Base-by-base conservation (phyloP, 2,329 filamentous ascomycete species). In the Xenoacremonium recifei region DNA sequence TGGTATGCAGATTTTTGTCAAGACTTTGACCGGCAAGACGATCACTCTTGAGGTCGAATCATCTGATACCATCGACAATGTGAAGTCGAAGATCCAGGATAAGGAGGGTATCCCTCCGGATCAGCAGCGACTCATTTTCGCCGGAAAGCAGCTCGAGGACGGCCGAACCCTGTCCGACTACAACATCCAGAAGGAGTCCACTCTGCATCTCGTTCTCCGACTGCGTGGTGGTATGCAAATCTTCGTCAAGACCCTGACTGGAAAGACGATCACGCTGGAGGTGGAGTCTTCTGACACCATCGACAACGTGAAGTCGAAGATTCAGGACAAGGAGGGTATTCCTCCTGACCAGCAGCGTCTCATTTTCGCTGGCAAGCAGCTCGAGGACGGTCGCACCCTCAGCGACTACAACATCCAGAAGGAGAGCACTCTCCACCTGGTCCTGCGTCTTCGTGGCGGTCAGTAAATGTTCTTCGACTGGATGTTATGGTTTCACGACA, bases 241-340 rank as follows among this genome's bases (percentile, higher is more conserved):
- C 64, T 70, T 89, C 57, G 85, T 89, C 57, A 89, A 89, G 77
- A 89, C 85, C 4, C 68, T 96, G 47, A 96, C 91, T 64, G 91
- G 90, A 59, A 96, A 96, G 79, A 96, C 91, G 33, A 96, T 96
- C 61, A 96, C 90, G 3, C 73, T 95, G 6, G 89, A 95, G 70
- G 89, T 95, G 3, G 89, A 95, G 66, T 90, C 85, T 0, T 87
- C 80, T 3, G 90, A 96, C 61, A 96, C 90, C 38, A 96, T 96
- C 66, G 90, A 96, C 75, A 96, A 96, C 51, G 91, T 96, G 35
- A 96, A 96, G 82, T 83, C 79, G 40, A 97, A 96, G 82, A 97
- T 96, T 42, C 92, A 97, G 70, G 92, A 97, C 64, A 96, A 97
- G 82, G 91, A 97, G 71, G 92, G 92, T 34, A 96, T 97, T 44